Evolutionary conservation across 2,329 filamentous ascomycete species (phyloP).

Genomic region (Hymenoscyphus fructigenus): DNA sequence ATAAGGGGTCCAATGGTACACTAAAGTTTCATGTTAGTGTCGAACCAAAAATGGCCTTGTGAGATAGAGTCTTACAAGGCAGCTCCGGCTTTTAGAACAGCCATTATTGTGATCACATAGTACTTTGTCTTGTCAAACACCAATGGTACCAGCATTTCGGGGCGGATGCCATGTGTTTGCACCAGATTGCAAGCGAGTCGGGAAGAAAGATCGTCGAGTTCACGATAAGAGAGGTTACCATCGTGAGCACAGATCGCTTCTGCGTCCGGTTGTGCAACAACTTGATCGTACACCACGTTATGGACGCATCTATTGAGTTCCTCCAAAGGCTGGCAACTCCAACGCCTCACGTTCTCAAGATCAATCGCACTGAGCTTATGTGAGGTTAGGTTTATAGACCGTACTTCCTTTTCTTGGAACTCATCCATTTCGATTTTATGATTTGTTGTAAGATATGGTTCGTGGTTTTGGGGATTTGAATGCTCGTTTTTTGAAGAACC

Average conservation of each 20-base stretch:
- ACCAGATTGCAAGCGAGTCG: constrained; percentile 12
- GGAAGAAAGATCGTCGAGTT: constrained; percentile 17
- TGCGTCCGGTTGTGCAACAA: background rate
- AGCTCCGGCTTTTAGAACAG: constrained; percentile 31
- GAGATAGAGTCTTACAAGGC: constrained; percentile 21
- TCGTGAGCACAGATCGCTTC: constrained; percentile 15
- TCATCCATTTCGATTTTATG: background rate
- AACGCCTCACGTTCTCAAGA: background rate
- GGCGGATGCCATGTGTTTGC: constrained; percentile 9
- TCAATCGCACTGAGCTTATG: background rate
- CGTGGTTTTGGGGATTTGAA: too few species aligned
- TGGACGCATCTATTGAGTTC: constrained; percentile 2
- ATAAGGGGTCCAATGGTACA: constrained; percentile 35
- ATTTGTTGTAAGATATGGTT: background rate
- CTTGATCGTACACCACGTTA: constrained; percentile 4
- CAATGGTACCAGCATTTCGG: constrained; percentile 22
- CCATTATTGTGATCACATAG: constrained; percentile 32
- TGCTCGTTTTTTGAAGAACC: too few species aligned
- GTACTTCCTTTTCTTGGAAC: background rate
- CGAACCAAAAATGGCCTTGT: background rate
- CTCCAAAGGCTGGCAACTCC: background rate
- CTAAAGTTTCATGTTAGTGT: constrained; percentile 14
- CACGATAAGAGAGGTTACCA: constrained; percentile 19
- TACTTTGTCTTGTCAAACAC: constrained; percentile 28
- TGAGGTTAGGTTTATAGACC: background rate